Evolutionary conservation across 495 filamentous ascomycete species (phyloP), one percentile per base, ranked within the genome.

Genomic region (Pyrenopolyporus hunteri): DNA sequence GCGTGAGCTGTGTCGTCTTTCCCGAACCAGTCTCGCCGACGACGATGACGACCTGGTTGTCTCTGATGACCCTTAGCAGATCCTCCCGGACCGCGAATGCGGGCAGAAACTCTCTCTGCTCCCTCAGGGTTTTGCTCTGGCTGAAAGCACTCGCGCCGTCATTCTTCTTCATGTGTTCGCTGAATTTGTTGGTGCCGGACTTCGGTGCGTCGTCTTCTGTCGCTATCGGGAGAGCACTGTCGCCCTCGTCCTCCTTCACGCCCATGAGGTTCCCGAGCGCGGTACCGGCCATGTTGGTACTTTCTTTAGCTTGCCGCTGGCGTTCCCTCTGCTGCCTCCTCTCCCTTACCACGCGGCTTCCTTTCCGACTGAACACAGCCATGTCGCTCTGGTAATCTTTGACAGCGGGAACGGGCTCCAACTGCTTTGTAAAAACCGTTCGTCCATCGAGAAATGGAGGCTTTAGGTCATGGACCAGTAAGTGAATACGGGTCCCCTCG

Each of bases 21-120:
- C 93, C 93, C 1, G 93, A 98, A 0, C 93, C 93, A 0, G 93
- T 98, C 75, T 98, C 92, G 37, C 93, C 95, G 28, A 99, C 91
- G 4, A 98, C 94, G 57, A 99, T 91, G 29, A 96, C 83, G 26
- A 99, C 95, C 71, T 98, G 95, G 70, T 97, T 97, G 72, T 99
- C 94, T 29, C 93, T 83, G 66, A 99, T 95, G 9, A 98, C 91
- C 57, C 92, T 84, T 49, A 99, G 67, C n/a, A 98, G 78, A 63
- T 99, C 94, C 73, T 99, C 95, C 31, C 95, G 82, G 16, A 99
- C 95, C 0, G 95, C 95, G 78, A 99, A 99, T 1, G 95, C 95
- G 8, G 95, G 95, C 2, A 99, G 79, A 70, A 83, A 99, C 70
- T 99, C 90, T 66, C 95, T 82, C 72, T 99, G 95, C 74, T 99